phyloP scores from a whole-genome alignment of 768 basidiomycete genomes.

The Ramaria rubella region DNA sequence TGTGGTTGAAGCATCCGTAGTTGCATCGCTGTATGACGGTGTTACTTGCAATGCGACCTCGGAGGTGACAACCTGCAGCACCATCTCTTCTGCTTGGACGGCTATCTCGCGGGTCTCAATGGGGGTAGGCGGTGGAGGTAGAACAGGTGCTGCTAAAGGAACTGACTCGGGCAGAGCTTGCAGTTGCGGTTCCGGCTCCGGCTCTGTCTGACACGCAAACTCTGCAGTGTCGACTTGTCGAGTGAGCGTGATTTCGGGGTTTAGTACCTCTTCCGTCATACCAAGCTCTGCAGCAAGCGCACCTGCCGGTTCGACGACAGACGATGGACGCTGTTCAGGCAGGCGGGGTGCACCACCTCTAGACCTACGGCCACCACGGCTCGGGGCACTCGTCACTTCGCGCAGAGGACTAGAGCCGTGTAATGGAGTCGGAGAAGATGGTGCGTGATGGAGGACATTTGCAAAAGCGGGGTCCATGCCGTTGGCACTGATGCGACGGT shows the following conservation, averaged over 20 bases:
- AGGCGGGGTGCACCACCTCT: slow-evolving; percentile 66
- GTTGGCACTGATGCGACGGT: slow-evolving; percentile 56
- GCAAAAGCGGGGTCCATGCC: slow-evolving; percentile 87
- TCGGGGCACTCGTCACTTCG: not conserved
- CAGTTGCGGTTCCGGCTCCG: slow-evolving; percentile 24
- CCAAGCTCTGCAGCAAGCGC: slow-evolving; percentile 61
- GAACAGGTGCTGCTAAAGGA: slow-evolving; percentile 15
- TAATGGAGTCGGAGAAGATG: slow-evolving; percentile 34
- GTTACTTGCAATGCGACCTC: not conserved
- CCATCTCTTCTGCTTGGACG: slow-evolving; percentile 35
- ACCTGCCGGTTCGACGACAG: slow-evolving; percentile 65
- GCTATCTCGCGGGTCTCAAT: slow-evolving; percentile 26
- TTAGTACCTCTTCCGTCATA: slow-evolving; percentile 34
- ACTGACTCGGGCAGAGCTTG: slow-evolving; percentile 28
- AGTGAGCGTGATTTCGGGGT: slow-evolving; percentile 10
- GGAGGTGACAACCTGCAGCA: not conserved
- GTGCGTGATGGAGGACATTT: slow-evolving; percentile 60
- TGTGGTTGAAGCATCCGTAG: slow-evolving; percentile 5
- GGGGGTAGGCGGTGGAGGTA: slow-evolving; percentile 12
- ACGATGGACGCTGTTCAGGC: slow-evolving; percentile 56
- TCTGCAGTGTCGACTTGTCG: slow-evolving; percentile 46
- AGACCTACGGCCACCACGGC: slow-evolving; percentile 35
- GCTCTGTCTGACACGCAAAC: slow-evolving; percentile 61
- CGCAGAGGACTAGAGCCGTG: slow-evolving; percentile 56
- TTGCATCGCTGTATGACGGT: slow-evolving; percentile 13